Evolutionary conservation across 1,284 basidiomycete genomes (phyloP), one percentile per base, ranked within the genome.

Genomic region (Pascua sp.): DNA sequence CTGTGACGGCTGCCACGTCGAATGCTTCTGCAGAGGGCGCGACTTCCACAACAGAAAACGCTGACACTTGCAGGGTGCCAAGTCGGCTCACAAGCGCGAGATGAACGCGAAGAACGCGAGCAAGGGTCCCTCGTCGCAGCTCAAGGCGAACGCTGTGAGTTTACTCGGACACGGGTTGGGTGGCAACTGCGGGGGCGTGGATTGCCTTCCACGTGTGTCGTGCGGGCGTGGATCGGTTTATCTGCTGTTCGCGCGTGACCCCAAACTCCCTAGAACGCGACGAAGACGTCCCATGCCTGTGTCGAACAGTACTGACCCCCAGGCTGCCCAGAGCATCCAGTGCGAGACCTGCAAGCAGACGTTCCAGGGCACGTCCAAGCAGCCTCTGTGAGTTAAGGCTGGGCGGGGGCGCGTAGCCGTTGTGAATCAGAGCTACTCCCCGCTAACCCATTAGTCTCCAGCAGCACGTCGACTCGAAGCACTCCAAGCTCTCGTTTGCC

Each of bases 311-410:
- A 15, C 52, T 56, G 8, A 58, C 24, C 16, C 24, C 37, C 49
- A 77, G 70, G 77, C 78, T 8, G 78, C 80, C 18, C 74, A 75
- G 58, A 75, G 68, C 49, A 78, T 80, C 62, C 73, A 79, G 67
- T 81, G 80, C 64, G 67, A 68, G 40, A 70, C 74, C 42, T 81
- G 80, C 67, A 76, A 74, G 61, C 75, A 77, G 57, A 77, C 77
- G 12, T 81, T 81, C 76, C 76, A 81, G 61, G 63, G 72, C 42
- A 81, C 80, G 1, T 72, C 80, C 38, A 77, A 80, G 54, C 61
- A 75, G 58, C 75, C 77, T 43, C 67, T 77, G 76, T 77, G 54
- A 64, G 73, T 71, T 11, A 5, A 36, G 24, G 7, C 24, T 7
- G 8, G 8, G 32, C 37, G 32, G 16, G 4, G 24, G 8, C 17